Evolutionary conservation across 129 eudicot species (phyloP), one percentile per base, ranked within the genome.

Genomic region (Escallonia rubra): DNA sequence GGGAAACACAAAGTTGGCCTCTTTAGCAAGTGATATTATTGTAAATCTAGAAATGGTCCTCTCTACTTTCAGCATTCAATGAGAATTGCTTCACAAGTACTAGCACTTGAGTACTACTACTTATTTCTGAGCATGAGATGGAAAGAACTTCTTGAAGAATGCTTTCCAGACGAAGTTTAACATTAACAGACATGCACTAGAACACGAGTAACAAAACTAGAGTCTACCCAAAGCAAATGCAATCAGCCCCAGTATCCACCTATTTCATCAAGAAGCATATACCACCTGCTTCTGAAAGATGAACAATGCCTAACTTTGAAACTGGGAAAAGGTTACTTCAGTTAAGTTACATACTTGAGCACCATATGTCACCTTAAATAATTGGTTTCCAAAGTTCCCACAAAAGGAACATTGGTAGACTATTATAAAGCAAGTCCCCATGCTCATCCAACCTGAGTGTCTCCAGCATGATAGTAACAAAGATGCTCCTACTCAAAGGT

Each of bases 401-500:
- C 7, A 8, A 4, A 13, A 49, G 34, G 34, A 23, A 23, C 34
- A 23, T 23, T 23, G 34, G 34, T 23, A 23, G 34, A 23, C 34
- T 23, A 23, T 23, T 23, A 23, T 23, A 23, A 23, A 23, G 34
- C 34, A 23, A 23, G 34, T 23, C 34, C 34, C 34, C 34, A 23
- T 23, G 34, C 34, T 23, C 34, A 23, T 23, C 34, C 34, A 23
- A 23, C 34, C 34, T 23, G 34, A 23, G 34, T 23, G 34, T 23
- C 1, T 23, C 34, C 34, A 0, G 34, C 34, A 0, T 23, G 34
- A 23, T 23, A 23, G 34, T 23, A 23, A 56, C 10, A 56, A 43
- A 39, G 69, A 64, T 63, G 55, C 47, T 61, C 65, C 41, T 41
- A 73, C 76, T 82, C 75, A 89, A 67, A 68, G 85, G 71, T n/a